Conservation (phyloP, 148 eudicot genomes). For the Fagopyrum esculentum region DNA sequence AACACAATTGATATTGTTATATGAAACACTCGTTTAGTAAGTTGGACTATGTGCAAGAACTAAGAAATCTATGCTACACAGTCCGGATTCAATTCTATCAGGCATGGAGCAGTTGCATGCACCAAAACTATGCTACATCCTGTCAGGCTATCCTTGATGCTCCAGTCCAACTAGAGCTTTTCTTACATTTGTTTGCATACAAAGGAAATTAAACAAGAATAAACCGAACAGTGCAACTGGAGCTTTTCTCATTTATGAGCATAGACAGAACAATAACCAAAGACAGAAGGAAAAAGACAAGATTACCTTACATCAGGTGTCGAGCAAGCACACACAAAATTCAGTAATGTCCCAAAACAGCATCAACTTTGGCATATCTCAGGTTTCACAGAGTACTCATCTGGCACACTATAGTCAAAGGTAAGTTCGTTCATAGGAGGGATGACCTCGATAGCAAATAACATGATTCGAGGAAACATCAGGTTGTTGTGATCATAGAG, state of each 20-base stretch:
- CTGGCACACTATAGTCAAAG: constrained; percentile 81
- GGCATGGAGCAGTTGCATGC: background rate
- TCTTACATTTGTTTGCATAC: background rate
- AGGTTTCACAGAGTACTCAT: constrained; percentile 64
- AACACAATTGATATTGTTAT: background rate
- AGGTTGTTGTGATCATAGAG: constrained; percentile 69
- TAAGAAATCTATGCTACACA: background rate
- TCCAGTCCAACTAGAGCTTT: background rate
- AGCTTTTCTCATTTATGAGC: background rate
- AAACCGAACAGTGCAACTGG: background rate
- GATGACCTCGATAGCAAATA: constrained; percentile 82
- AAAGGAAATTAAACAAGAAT: background rate
- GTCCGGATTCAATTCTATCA: background rate
- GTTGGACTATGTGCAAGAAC: background rate
- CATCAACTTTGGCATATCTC: constrained; percentile 49
- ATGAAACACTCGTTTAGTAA: background rate
- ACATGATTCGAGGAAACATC: constrained; percentile 73
- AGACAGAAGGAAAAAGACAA: background rate
- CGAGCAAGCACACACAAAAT: constrained; percentile 1
- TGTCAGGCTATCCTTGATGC: background rate
- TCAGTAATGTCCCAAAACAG: background rate
- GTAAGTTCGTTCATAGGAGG: constrained; percentile 89
- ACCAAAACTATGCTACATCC: background rate
- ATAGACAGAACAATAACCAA: background rate
- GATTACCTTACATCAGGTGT: constrained; percentile 6